These are phyloP conservation scores for Vanrija sp. DNA, from an alignment of 1,284 basidiomycete genomes.

Conservation along the genomic window DNA sequence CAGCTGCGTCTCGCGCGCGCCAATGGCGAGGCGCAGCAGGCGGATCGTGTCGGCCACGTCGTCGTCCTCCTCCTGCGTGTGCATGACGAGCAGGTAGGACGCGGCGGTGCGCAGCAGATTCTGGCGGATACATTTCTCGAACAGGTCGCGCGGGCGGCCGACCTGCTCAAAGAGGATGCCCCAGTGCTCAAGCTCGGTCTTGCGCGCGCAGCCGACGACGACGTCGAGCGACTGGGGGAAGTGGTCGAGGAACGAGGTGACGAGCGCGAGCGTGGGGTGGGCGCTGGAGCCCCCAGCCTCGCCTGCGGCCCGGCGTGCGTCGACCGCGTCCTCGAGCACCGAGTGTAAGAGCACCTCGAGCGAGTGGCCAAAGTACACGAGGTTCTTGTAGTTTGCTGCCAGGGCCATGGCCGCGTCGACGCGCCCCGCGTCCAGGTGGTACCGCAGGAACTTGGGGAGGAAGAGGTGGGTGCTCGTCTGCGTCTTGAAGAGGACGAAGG, in stretches of 20 bases:
- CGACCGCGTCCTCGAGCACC: constrained; percentile 85
- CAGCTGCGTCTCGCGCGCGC: constrained; percentile 56
- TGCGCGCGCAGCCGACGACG: constrained; percentile 91
- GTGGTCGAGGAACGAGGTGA: constrained; percentile 89
- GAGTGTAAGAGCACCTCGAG: constrained; percentile 91
- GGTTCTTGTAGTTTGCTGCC: constrained; percentile 76
- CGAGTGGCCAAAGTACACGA: constrained; percentile 91
- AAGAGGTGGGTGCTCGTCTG: constrained; percentile 93
- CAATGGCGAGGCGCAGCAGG: constrained; percentile 68
- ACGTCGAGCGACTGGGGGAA: constrained; percentile 88
- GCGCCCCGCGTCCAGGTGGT: constrained; percentile 70
- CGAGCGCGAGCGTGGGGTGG: constrained; percentile 58
- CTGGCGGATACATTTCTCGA: constrained; percentile 79
- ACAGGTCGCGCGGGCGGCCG: constrained; percentile 83
- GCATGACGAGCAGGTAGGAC: constrained; percentile 87
- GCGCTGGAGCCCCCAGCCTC: background rate
- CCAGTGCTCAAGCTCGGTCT: constrained; percentile 94
- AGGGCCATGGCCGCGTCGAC: constrained; percentile 76
- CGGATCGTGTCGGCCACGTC: constrained; percentile 75
- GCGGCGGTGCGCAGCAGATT: constrained; percentile 82
- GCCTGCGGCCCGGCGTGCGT: constrained; percentile 18
- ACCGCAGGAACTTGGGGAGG: constrained; percentile 83
- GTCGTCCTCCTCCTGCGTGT: constrained; percentile 85
- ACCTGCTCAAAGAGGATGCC: constrained; percentile 80
- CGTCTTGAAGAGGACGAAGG: constrained; percentile 89